Evolutionary conservation across 208 protist genomes (phyloP).

Genomic region (Crithidia thermophila): DNA sequence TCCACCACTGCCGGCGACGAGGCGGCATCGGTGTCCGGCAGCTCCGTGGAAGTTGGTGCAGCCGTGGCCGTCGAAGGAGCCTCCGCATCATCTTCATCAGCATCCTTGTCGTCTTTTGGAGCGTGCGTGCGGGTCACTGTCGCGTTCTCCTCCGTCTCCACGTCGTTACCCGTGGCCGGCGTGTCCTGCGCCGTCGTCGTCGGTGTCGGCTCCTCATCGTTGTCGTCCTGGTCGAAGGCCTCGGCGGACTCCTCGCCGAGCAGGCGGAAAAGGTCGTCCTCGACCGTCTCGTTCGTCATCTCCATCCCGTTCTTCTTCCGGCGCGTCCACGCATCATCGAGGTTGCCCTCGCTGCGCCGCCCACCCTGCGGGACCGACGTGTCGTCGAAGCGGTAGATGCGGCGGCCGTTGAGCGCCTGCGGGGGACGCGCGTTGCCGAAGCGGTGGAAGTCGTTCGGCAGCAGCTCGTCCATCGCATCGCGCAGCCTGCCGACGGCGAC

Average conservation of each 20-base stretch:
- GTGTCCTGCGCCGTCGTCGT: no score
- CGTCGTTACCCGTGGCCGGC: no score
- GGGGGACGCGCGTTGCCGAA: slow-evolving; percentile 61
- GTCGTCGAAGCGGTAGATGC: slow-evolving; percentile 73
- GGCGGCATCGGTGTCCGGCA: no score
- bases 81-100: no score
- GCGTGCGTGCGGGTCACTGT: no score
- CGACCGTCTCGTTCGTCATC: background rate
- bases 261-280: background rate
- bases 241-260: background rate
- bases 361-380: background rate
- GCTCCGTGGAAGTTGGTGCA: no score
- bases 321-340: slow-evolving; percentile 26
- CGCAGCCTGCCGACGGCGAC: slow-evolving; percentile 52
- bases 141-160: background rate
- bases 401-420: slow-evolving; percentile 65
- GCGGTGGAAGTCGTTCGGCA: slow-evolving; percentile 55
- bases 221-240: no score
- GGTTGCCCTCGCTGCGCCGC: slow-evolving; percentile 6
- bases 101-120: no score
- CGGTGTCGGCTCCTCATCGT: background rate
- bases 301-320: background rate
- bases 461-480: slow-evolving; percentile 42
- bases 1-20: no score
- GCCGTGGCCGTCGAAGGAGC: no score